Conservation (phyloP, 345 rosid species). For the Orychophragmus violaceus region DNA sequence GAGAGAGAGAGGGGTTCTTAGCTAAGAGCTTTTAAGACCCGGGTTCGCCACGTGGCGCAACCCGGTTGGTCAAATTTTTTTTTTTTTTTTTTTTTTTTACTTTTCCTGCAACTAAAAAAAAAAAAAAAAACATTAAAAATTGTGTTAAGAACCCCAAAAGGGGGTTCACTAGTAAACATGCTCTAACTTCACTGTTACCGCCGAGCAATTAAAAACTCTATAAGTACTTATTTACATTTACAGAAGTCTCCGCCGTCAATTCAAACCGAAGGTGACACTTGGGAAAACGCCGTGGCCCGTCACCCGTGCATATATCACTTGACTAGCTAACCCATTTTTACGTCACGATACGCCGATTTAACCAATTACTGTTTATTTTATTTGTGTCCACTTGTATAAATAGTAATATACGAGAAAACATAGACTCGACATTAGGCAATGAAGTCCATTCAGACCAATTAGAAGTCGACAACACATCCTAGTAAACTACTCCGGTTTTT, state of each 20-base stretch:
- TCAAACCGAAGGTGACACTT: conserved; percentile 35
- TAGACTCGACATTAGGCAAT: conserved; percentile 3
- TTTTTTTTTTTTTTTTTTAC: too few species aligned
- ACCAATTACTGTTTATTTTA: background rate
- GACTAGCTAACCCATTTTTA: background rate
- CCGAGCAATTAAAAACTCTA: conserved; percentile 17
- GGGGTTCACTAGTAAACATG: too few species aligned
- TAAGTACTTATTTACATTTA: background rate
- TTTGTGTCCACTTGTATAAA: background rate
- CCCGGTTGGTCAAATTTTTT: too few species aligned
- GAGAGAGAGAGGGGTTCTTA: too few species aligned
- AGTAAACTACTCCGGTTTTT: conserved; percentile 19
- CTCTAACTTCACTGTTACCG: conserved; percentile 19
- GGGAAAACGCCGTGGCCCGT: conserved; percentile 23
- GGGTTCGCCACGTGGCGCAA: too few species aligned
- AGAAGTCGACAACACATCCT: conserved; percentile 27
- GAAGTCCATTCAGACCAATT: conserved; percentile 25
- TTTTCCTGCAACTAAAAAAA: too few species aligned
- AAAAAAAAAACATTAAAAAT: too few species aligned
- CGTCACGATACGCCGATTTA: conserved; percentile 26
- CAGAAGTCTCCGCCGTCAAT: conserved; percentile 30
- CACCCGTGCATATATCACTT: conserved; percentile 24
- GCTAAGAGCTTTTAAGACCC: too few species aligned
- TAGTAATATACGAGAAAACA: background rate
- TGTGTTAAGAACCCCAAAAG: too few species aligned